These are phyloP conservation scores for Dendryphion nanum DNA, from an alignment of 2,329 filamentous ascomycete genomes.

Conservation along the genomic window DNA sequence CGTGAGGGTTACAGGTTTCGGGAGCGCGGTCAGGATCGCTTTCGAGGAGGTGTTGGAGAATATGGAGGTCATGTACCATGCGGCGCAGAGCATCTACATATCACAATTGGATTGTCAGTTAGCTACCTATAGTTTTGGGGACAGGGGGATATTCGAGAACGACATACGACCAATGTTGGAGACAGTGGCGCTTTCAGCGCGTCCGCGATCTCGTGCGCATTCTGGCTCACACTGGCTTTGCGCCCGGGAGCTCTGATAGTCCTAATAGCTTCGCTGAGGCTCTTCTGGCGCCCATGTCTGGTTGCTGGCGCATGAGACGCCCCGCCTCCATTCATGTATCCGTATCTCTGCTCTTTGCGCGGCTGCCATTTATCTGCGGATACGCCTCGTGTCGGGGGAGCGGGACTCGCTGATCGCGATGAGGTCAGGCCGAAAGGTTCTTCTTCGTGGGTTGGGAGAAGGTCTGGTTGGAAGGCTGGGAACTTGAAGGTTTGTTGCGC, in stretches of 20 bases:
- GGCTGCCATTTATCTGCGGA: slow-evolving; percentile 60
- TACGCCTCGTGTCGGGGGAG: slow-evolving; percentile 23
- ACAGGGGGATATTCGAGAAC: too few species aligned
- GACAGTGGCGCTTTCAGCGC: slow-evolving; percentile 89
- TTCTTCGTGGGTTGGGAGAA: slow-evolving; percentile 39
- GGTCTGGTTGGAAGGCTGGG: slow-evolving; percentile 45
- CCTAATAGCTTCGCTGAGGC: slow-evolving; percentile 81
- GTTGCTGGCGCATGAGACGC: slow-evolving; percentile 17
- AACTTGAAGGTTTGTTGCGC: slow-evolving; percentile 44
- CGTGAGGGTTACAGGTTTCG: slow-evolving; percentile 87
- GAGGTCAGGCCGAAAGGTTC: slow-evolving; percentile 33
- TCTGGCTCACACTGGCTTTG: slow-evolving; percentile 84
- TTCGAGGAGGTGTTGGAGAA: slow-evolving; percentile 98
- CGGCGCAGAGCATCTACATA: slow-evolving; percentile 73
- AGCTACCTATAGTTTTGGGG: neutral
- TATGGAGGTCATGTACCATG: slow-evolving; percentile 95
- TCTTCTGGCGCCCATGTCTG: slow-evolving; percentile 74
- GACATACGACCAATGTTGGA: slow-evolving; percentile 75
- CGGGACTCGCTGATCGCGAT: slow-evolving; percentile 33
- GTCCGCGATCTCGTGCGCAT: slow-evolving; percentile 89
- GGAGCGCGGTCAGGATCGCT: slow-evolving; percentile 87
- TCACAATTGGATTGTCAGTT: neutral
- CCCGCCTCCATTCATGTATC: slow-evolving; percentile 44
- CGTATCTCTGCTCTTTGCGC: slow-evolving; percentile 52
- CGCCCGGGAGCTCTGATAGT: slow-evolving; percentile 67